Base-by-base conservation (phyloP, 2,329 filamentous ascomycete genomes). In the Corinectria fuckeliana region DNA sequence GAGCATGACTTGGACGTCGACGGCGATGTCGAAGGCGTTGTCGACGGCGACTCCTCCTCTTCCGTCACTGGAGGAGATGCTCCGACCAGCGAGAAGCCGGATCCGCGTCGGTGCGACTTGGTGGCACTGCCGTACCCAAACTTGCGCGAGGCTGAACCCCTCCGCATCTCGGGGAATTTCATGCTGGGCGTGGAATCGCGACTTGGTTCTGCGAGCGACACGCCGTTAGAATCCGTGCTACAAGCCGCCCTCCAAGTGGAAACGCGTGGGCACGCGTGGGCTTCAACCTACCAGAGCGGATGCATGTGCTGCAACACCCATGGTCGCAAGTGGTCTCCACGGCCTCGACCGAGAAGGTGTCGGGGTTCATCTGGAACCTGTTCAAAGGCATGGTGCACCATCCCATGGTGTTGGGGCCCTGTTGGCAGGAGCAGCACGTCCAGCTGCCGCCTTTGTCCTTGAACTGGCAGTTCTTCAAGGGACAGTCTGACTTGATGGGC, bases 391-490 rank as follows among this genome's bases (percentile, higher is more conserved):
- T 78, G 9, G 75, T 77, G 68, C 84, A 86, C 83, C 83, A 86
- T 6, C 83, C 84, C 59, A 77, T 74, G 1, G 72, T 78, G 66
- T 86, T 85, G 16, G 82, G 80, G 0, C 81, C 81, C 36, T 81
- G 76, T 3, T 78, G 74, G 65, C 84, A 86, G 30, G 76, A 67
- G 70, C 84, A 86, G 63, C 84, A 86, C n/a, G 74, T 78, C 84
- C 84, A 86, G 26, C 71, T 77, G 16, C 81, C 79, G 36, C 78
- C 81, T 32, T 83, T 77, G 47, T 77, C 75, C 55, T 78, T 78
- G 71, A 81, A 86, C 62, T 80, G 76, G 68, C 84, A 86, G 66
- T 82, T 79, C 60, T 78, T 75, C 18, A 86, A 72, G 11, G 81
- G 81, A 50, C 84, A 86, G 38, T 76, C 75, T 2, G 74, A 62